These are phyloP conservation scores for Apiotrichum domesticum DNA, from an alignment of 1,284 basidiomycete species.

Conservation along the genomic window DNA sequence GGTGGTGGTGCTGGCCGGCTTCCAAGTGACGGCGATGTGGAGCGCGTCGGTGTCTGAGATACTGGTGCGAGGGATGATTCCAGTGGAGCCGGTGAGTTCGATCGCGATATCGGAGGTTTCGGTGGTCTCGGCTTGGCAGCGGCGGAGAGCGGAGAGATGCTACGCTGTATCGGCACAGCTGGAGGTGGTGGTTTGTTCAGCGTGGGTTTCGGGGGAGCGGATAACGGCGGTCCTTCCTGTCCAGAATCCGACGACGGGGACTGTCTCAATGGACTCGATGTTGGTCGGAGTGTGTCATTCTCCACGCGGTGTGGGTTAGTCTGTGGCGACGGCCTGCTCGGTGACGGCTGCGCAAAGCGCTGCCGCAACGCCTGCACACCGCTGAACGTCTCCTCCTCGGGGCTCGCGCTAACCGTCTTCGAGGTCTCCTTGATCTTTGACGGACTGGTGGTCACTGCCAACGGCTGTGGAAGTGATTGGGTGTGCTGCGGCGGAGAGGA, in stretches of 20 bases:
- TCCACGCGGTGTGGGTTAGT: too few species aligned
- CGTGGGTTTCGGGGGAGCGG: too few species aligned
- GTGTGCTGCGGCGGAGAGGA: neutral
- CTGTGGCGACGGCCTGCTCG: neutral
- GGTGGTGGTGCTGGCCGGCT: neutral
- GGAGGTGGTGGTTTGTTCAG: too few species aligned
- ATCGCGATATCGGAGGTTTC: neutral
- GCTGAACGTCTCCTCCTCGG: neutral
- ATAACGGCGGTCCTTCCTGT: too few species aligned
- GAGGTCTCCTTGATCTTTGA: neutral
- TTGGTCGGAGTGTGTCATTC: too few species aligned
- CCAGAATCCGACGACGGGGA: too few species aligned
- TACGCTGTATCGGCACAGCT: too few species aligned
- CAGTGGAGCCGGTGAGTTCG: neutral
- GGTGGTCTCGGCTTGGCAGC: neutral
- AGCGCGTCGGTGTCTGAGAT: neutral
- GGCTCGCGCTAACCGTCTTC: too few species aligned
- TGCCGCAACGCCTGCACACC: slow-evolving; percentile 26
- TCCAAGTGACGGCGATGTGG: neutral
- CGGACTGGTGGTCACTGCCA: neutral
- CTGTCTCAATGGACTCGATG: too few species aligned
- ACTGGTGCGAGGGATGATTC: neutral
- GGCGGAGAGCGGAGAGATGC: too few species aligned
- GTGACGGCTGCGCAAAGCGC: slow-evolving; percentile 11
- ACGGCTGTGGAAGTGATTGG: neutral